Percentiles rank a stretch among this genome's conserved stretches.
Conservation (phyloP, 257 asterid species). For the Nicotiana attenuata region DNA sequence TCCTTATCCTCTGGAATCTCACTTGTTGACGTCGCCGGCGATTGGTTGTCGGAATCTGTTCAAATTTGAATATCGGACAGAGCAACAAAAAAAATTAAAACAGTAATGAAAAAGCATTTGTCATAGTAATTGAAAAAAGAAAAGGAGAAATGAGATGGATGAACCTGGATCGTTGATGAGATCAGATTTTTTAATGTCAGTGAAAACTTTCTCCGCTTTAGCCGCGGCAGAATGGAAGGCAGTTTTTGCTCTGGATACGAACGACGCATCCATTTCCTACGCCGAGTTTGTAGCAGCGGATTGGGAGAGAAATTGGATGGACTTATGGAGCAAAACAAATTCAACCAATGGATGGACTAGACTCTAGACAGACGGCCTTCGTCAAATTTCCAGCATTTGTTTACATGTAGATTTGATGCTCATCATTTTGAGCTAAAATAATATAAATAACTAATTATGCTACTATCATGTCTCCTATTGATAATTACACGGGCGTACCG, state of each 20-base stretch:
- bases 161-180: slow-evolving; percentile 47
- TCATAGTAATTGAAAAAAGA: slow-evolving; percentile 35
- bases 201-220: slow-evolving; percentile 96
- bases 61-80: slow-evolving; percentile 21
- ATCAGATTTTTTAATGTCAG: slow-evolving; percentile 85
- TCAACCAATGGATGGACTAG: background rate
- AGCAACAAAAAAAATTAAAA: background rate
- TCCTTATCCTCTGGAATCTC: slow-evolving; percentile 38
- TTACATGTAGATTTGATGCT: background rate
- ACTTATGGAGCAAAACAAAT: slow-evolving; percentile 7
- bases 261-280: slow-evolving; percentile 71
- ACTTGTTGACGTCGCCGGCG: slow-evolving; percentile 41
- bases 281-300: slow-evolving; percentile 18
- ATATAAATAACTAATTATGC: background rate
- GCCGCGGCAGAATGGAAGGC: slow-evolving; percentile 98
- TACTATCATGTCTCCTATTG: background rate
- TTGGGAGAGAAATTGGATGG: slow-evolving; percentile 5
- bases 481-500: background rate
- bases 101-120: slow-evolving; percentile 20
- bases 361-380: background rate
- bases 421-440: background rate
- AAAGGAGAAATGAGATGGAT: slow-evolving; percentile 11
- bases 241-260: slow-evolving; percentile 84
- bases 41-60: slow-evolving; percentile 54
- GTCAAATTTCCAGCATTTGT: background rate